Conservation (phyloP, 805 yeast species). For the Candida ovalis region DNA sequence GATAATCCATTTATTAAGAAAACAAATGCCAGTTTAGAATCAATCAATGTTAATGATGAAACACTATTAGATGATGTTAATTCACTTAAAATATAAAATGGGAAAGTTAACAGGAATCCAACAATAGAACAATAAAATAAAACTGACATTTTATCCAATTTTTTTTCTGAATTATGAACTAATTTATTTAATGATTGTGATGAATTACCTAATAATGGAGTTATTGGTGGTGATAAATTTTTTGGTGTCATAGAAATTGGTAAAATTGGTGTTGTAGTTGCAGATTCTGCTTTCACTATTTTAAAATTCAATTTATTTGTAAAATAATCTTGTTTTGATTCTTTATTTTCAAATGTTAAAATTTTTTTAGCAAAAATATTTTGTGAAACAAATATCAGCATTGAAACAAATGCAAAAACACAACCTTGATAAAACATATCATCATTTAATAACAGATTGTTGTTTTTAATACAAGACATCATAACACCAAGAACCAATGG, state of each 20-base stretch:
- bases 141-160: constrained; percentile 68
- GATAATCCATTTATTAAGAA: constrained; percentile 60
- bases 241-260: constrained; percentile 30
- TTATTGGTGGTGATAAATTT: constrained; percentile 22
- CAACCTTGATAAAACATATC: constrained; percentile 38
- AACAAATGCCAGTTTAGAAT: constrained; percentile 29
- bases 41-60: constrained; percentile 31
- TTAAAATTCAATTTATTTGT: constrained; percentile 25
- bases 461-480: constrained; percentile 59
- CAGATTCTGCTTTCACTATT: constrained; percentile 30
- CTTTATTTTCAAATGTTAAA: constrained; percentile 43
- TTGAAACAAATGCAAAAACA: constrained; percentile 48
- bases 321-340: constrained; percentile 23
- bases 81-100: constrained; percentile 61
- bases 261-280: constrained; percentile 32
- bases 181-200: constrained; percentile 21
- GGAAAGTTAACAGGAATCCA: constrained; percentile 65
- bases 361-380: constrained; percentile 77
- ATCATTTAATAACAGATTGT: constrained; percentile 19
- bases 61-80: constrained; percentile 30
- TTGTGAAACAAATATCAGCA: constrained; percentile 71
- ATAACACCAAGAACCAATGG: constrained; percentile 86
- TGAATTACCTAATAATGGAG: constrained; percentile 24
- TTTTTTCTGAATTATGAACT: constrained; percentile 29
- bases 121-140: constrained; percentile 66